Percentiles rank a stretch among this genome's conserved stretches.
phyloP scores from a whole-genome alignment of 1,284 basidiomycete genomes.

The Pulchroboletus neoregius region DNA sequence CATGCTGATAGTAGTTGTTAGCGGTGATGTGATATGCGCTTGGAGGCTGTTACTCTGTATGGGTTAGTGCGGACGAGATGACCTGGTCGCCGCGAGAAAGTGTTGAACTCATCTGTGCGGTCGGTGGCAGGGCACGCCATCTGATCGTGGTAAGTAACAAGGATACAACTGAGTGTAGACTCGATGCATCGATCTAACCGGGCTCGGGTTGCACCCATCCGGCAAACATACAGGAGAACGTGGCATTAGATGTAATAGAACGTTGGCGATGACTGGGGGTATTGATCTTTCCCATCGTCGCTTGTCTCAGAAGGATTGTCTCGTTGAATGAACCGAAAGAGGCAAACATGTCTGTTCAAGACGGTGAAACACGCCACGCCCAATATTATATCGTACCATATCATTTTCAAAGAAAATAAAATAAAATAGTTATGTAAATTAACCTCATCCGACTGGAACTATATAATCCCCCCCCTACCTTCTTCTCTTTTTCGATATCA shows the following conservation, averaged over 20 bases:
- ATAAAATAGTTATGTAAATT: constrained; percentile 28
- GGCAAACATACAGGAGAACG: neutral
- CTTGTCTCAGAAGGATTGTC: too few relatives aligned
- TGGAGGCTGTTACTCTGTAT: neutral
- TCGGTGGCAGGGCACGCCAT: too few relatives aligned
- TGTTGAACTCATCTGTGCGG: too few relatives aligned
- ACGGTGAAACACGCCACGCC: constrained; percentile 29
- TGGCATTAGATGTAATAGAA: too few relatives aligned
- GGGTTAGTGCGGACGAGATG: neutral
- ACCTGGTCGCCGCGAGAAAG: too few relatives aligned
- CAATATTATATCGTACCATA: constrained; percentile 28
- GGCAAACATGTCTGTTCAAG: too few relatives aligned
- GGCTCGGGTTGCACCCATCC: too few relatives aligned
- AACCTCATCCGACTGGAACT: constrained; percentile 1
- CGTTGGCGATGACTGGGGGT: neutral
- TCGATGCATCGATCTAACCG: too few relatives aligned
- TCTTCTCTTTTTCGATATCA: constrained; percentile 2
- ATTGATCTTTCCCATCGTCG: too few relatives aligned
- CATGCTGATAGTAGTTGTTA: neutral
- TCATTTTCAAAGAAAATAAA: constrained; percentile 14
- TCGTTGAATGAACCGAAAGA: too few relatives aligned
- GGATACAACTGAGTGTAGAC: too few relatives aligned
- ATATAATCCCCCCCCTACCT: constrained; percentile 23
- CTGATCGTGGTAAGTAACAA: too few relatives aligned
- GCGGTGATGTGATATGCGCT: neutral